These are phyloP conservation scores for Cercophora samala DNA, from an alignment of 495 filamentous ascomycete genomes.

Conservation along the genomic window DNA sequence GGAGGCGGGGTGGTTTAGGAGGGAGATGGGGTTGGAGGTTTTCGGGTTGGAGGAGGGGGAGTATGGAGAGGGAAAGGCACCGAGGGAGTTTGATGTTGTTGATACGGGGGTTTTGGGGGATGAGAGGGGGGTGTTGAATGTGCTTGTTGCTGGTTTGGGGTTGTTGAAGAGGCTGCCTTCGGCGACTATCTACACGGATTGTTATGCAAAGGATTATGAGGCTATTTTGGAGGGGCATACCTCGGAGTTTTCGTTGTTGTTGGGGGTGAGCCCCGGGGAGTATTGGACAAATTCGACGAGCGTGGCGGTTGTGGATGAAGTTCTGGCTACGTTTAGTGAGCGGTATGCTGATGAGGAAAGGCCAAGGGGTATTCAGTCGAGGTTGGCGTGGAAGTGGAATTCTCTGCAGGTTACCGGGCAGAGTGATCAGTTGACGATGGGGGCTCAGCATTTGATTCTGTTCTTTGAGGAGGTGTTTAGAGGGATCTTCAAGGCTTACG, in stretches of 20 bases:
- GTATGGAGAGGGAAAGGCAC: constrained; percentile 38
- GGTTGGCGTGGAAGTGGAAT: constrained; percentile 29
- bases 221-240: constrained; percentile 43
- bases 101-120: constrained; percentile 56
- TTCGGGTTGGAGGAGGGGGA: constrained; percentile 41
- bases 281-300: constrained; percentile 49
- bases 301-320: constrained; percentile 32
- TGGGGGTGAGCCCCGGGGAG: constrained; percentile 48
- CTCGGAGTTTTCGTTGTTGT: constrained; percentile 43
- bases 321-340: constrained; percentile 11
- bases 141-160: constrained; percentile 47
- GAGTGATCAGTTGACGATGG: constrained; percentile 17
- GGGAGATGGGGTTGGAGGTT: constrained; percentile 22
- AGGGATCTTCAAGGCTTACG: neutral
- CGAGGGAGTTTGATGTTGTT: constrained; percentile 53
- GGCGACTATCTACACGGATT: constrained; percentile 48
- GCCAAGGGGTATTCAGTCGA: constrained; percentile 20
- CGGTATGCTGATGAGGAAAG: neutral
- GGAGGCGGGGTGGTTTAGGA: constrained; percentile 33
- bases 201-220: constrained; percentile 30
- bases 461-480: constrained; percentile 5
- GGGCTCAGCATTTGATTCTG: constrained; percentile 12
- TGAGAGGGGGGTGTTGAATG: constrained; percentile 46
- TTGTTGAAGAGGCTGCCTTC: constrained; percentile 40
- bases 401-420: constrained; percentile 16